Conservation (phyloP, 1,139 yeast species). For the Protomyces pachydermus region DNA sequence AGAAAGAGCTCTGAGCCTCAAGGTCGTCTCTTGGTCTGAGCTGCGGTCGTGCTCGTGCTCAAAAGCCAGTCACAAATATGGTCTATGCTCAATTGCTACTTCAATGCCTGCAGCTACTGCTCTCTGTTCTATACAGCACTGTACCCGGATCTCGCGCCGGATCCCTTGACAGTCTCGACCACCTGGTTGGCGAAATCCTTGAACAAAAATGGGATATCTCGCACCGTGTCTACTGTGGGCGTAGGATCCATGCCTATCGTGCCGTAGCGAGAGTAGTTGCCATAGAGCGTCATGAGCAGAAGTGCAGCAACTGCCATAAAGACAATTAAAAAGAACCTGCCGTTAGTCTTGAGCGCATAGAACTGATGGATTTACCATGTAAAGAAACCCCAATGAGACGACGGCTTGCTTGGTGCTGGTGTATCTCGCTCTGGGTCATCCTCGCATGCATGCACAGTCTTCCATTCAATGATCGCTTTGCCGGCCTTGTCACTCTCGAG, state of each 20-base stretch:
- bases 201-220: slow-evolving; percentile 16
- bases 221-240: slow-evolving; percentile 20
- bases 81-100: no score
- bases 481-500: neutral
- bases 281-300: slow-evolving; percentile 10
- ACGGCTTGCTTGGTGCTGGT: slow-evolving; percentile 1
- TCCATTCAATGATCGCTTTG: slow-evolving; percentile 7
- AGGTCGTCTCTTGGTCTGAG: no score
- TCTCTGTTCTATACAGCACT: slow-evolving; percentile 8
- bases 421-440: slow-evolving; percentile 5
- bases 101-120: no score
- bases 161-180: slow-evolving; percentile 21
- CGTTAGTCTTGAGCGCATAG: neutral
- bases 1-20: neutral
- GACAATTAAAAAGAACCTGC: slow-evolving; percentile 11
- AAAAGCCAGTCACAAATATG: no score
- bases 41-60: no score
- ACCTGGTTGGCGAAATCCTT: slow-evolving; percentile 26
- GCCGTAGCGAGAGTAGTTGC: slow-evolving; percentile 20
- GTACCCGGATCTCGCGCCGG: slow-evolving; percentile 11
- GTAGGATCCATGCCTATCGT: slow-evolving; percentile 17
- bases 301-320: slow-evolving; percentile 20
- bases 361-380: neutral
- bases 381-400: slow-evolving; percentile 21
- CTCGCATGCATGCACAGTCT: slow-evolving; percentile 10